phyloP scores from a whole-genome alignment of 202 grass and related monocot species.

The Zizania palustris region DNA sequence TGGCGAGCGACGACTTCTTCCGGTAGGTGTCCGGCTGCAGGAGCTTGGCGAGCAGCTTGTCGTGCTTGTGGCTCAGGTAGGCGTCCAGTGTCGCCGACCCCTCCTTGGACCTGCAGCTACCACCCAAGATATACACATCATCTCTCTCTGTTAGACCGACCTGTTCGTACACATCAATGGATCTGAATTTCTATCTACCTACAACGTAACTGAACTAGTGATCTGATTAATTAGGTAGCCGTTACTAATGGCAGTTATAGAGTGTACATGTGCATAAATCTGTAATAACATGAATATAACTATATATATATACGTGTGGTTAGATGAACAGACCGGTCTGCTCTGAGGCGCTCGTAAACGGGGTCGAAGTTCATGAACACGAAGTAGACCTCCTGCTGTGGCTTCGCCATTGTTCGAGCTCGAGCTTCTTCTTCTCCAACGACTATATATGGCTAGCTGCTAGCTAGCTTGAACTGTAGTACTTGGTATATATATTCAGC shows the following conservation, averaged over 20 bases:
- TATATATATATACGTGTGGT: neutral
- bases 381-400: constrained; percentile 83
- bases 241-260: too few relatives aligned
- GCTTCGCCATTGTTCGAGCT: constrained; percentile 58
- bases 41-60: constrained; percentile 77
- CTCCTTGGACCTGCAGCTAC: constrained; percentile 69
- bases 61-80: constrained; percentile 89
- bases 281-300: too few relatives aligned
- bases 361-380: constrained; percentile 99
- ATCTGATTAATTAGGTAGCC: too few relatives aligned
- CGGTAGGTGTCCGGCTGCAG: constrained; percentile 72
- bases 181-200: too few relatives aligned
- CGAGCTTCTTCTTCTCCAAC: neutral
- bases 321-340: constrained; percentile 54
- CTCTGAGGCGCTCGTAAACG: constrained; percentile 75
- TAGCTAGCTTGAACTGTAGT: neutral
- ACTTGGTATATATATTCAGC: neutral
- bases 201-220: too few relatives aligned
- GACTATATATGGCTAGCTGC: neutral
- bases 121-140: neutral
- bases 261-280: too few relatives aligned
- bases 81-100: constrained; percentile 68
- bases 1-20: constrained; percentile 92
- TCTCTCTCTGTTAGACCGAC: neutral
- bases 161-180: too few relatives aligned